Base-by-base conservation (phyloP, 2,329 filamentous ascomycete species). In the Colletotrichum filicis region DNA sequence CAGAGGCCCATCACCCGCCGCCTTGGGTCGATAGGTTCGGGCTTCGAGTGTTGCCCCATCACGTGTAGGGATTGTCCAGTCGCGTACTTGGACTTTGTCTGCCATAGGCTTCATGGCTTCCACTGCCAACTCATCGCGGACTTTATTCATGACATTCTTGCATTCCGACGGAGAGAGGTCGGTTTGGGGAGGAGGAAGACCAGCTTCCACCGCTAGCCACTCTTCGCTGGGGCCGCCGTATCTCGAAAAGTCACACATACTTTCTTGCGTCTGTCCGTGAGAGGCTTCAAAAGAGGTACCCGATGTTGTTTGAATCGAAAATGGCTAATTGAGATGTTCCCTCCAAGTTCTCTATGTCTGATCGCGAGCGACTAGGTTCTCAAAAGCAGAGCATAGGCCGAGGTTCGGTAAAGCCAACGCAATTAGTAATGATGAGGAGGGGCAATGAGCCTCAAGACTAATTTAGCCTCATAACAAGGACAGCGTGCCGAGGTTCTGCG, bases 31-130 rank as follows among this genome's bases (percentile, higher is more conserved):
- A 75, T 89, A 89, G 60, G 76, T 86, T 37, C 87, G 83, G 9
- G 82, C 85, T 76, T 85, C 81, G 30, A 89, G 80, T 1, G 76
- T 75, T 4, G 79, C 78, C 12, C 85, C 85, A 73, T 89, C 87
- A 12, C 87, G 84, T 0, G 85, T 81, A 0, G 82, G 79, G 58
- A 87, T 84, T 5, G 59, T 70, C 66, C 83, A 77, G 71, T 87
- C 82, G 6, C 77, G 75, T 1, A 82, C 80, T 0, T 71, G 58
- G 16, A 88, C 79, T 59, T 81, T 63, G 6, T 74, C 66, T 0
- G 59, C 49, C 2, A 80, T 70, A 1, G 26, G 8, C 32, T 76
- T 66, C 75, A 86, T 80, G 3, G 75, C 79, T 26, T 78, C 67
- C 0, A 79, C 79, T 0, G 84, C 76, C 0, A 71, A 22, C 3